Evolutionary conservation across 139 green algal species (phyloP).

Genomic region (Volvox africanus): DNA sequence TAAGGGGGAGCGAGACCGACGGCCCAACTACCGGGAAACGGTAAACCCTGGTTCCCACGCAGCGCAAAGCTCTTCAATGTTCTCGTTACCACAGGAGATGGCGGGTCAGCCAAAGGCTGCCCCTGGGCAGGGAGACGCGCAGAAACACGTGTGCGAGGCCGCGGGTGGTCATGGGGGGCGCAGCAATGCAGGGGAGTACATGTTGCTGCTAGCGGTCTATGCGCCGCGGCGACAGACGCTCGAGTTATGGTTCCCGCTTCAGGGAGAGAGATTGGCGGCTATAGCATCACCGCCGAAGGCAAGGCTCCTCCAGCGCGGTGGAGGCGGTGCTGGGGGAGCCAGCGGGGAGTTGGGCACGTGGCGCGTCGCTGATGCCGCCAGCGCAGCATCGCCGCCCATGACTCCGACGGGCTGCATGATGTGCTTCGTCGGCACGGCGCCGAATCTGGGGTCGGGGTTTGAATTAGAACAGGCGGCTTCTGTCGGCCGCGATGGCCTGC

Average conservation of each 20-base stretch:
- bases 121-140: too few species aligned
- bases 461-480: background rate
- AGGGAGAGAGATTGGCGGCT: constrained; percentile 15
- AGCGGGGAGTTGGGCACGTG: constrained; percentile 36
- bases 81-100: too few species aligned
- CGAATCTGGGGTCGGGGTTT: background rate
- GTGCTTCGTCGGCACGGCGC: background rate
- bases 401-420: constrained; percentile 30
- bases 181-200: background rate
- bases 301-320: constrained; percentile 32
- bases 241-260: constrained; percentile 52
- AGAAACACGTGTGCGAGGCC: too few species aligned
- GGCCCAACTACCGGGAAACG: too few species aligned
- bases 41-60: too few species aligned
- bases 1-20: too few species aligned
- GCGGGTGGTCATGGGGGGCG: too few species aligned
- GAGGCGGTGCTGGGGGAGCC: background rate
- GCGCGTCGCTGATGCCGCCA: constrained; percentile 15
- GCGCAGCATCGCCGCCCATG: background rate
- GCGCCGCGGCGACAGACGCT: constrained; percentile 62
- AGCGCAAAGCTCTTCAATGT: too few species aligned
- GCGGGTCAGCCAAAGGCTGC: too few species aligned
- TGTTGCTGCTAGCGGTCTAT: constrained; percentile 64
- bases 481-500: background rate
- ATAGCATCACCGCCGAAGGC: background rate